A percentile compares a stretch with the other conserved stretches of the same genome.
Conservation (phyloP, 176 grass and related monocot species). For the Bothriochloa decipiens region DNA sequence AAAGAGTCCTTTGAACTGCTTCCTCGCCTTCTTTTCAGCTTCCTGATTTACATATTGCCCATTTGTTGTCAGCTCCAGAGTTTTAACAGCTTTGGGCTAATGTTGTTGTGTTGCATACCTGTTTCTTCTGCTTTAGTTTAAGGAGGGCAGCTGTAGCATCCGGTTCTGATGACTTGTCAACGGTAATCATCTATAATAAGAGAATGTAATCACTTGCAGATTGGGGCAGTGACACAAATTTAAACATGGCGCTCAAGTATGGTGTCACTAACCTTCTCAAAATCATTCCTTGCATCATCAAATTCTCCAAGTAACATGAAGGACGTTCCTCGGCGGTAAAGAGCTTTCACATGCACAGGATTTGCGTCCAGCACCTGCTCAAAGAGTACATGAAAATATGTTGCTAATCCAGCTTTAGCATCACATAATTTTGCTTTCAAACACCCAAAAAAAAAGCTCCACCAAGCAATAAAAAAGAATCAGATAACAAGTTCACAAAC, state of each 20-base stretch:
- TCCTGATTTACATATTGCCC: constrained; percentile 52
- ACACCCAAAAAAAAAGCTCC: not conserved
- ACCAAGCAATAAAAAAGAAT: constrained; percentile 4
- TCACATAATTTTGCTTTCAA: not conserved
- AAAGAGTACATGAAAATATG: constrained; percentile 10
- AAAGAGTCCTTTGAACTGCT: constrained; percentile 97
- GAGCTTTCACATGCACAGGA: constrained; percentile 84
- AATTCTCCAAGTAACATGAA: constrained; percentile 89
- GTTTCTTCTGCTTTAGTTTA: constrained; percentile 81
- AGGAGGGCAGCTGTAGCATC: constrained; percentile 80
- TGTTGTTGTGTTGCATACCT: constrained; percentile 51
- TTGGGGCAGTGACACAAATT: not conserved
- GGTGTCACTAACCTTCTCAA: constrained; percentile 65
- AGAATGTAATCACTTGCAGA: not conserved
- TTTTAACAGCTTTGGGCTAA: not conserved
- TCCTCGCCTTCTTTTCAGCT: constrained; percentile 75
- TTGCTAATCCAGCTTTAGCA: not conserved
- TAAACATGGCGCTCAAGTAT: constrained; percentile 7
- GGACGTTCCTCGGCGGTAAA: constrained; percentile 83
- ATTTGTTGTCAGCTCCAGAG: not conserved
- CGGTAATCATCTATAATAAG: constrained; percentile 72
- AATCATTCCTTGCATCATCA: constrained; percentile 89
- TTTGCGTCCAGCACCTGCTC: constrained; percentile 81
- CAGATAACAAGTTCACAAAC: not conserved
- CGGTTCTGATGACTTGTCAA: constrained; percentile 78